Base-by-base conservation (phyloP, 768 basidiomycete genomes). In the Harrya chromipes region DNA sequence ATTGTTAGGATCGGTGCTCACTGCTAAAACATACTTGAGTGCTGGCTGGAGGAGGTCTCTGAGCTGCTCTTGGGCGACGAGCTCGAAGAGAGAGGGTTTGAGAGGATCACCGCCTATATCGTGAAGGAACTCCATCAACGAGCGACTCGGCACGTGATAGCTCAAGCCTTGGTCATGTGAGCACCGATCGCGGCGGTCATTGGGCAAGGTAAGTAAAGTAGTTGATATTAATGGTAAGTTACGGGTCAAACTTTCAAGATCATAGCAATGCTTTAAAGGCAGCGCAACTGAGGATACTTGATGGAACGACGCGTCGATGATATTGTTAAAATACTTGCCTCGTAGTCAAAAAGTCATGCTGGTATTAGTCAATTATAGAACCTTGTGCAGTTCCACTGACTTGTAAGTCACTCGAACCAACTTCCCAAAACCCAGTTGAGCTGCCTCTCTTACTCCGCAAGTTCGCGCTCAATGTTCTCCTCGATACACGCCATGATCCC, bases 61-160 rank as follows among this genome's bases (percentile, higher is more conserved):
- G 17, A 98, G 81, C 65, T 97, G 94, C 57, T 97, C 94, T 67
- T 97, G 90, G 7, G 92, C 93, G 34, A 97, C 76, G 11, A 97
- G 80, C 64, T 97, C 94, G 60, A 95, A 97, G 13, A 97, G 69
- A 11, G 89, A 88, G 2, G 89, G 89, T 54, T 87, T 87, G 40
- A 83, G 69, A 20, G 86, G 78, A 61, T 90, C 85, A 9, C 78
- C 76, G 26, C 87, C 87, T 7, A 82, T 72, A 58, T 87, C 84
- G 58, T 85, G 85, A 70, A 87, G 87, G 74, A 90, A 90, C 64
- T 91, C 85, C 89, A 91, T 91, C 23, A 20, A 39, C n/a, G 4
- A 31, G 27, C 21, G 23, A 13, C 7, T 4, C 19, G 24, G 11
- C 61, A 65, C 64, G 64, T 65, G 63, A 56, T 41, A 37, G 0